A percentile compares a stretch with the other conserved stretches of the same genome.
Conservation (phyloP, 192 early-diverging fungal genomes). For the Coemansia biformis region DNA sequence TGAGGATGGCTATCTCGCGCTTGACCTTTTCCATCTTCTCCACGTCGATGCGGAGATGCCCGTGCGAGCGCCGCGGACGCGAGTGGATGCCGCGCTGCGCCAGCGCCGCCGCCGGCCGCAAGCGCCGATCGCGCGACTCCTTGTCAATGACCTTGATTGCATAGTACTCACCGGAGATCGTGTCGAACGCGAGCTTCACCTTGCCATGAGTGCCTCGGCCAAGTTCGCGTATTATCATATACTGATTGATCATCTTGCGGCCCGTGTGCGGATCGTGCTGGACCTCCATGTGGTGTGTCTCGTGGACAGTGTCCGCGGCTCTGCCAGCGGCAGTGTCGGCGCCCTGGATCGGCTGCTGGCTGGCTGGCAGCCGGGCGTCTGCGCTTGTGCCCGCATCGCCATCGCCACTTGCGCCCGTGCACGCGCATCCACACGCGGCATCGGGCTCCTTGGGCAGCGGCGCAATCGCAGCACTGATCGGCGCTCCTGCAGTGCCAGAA, state of each 20-base stretch:
- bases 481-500: too few species aligned
- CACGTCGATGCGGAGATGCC: constrained; percentile 44
- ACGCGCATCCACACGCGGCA: too few species aligned
- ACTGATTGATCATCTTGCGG: constrained; percentile 94
- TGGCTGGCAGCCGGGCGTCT: background rate
- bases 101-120: constrained; percentile 16
- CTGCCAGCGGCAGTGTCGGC: constrained; percentile 3
- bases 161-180: constrained; percentile 64
- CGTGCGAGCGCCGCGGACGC: constrained; percentile 15
- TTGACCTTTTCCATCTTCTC: constrained; percentile 75
- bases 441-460: constrained; percentile 14
- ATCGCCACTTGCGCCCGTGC: too few species aligned
- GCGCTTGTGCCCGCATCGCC: too few species aligned
- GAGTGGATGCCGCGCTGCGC: constrained; percentile 11
- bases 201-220: constrained; percentile 95
- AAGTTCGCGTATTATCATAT: constrained; percentile 83
- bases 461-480: constrained; percentile 24
- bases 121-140: constrained; percentile 43
- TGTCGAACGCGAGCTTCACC: constrained; percentile 85
- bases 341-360: constrained; percentile 2
- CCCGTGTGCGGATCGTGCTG: constrained; percentile 80
- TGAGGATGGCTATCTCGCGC: constrained; percentile 92
- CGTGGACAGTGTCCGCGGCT: constrained; percentile 56
- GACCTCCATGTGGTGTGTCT: constrained; percentile 77
- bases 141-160: constrained; percentile 57